Conservation (phyloP, 495 filamentous ascomycete species). For the Sordaria brevicollis region DNA sequence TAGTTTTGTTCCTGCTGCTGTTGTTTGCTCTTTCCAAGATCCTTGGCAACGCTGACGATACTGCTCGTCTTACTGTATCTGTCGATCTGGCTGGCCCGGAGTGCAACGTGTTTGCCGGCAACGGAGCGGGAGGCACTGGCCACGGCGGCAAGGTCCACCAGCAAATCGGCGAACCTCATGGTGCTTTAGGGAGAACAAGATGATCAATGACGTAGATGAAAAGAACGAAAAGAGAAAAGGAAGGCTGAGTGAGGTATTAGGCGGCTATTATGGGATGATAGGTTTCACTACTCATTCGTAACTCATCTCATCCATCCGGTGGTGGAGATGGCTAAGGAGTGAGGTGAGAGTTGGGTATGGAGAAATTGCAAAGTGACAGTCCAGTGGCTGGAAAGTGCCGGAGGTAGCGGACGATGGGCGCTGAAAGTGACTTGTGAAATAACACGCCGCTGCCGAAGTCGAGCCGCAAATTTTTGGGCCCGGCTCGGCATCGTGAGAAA, state of each 20-base stretch:
- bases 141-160: slow-evolving; percentile 72
- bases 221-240: not conserved
- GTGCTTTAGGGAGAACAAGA: not conserved
- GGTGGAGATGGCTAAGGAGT: not conserved
- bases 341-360: not conserved
- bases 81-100: slow-evolving; percentile 70
- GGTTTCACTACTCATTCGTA: not conserved
- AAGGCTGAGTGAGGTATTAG: not conserved
- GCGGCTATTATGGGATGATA: not conserved
- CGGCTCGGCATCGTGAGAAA: not conserved
- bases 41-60: slow-evolving; percentile 51
- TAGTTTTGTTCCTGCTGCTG: not conserved
- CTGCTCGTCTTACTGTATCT: slow-evolving; percentile 68
- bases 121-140: slow-evolving; percentile 68
- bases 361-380: not conserved
- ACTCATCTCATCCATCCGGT: not conserved
- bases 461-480: not conserved
- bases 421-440: not conserved
- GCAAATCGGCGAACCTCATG: slow-evolving; percentile 40
- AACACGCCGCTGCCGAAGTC: not conserved
- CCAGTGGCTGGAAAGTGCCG: not conserved
- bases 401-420: not conserved
- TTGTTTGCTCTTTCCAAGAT: not conserved
- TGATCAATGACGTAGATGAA: not conserved
- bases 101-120: slow-evolving; percentile 65